Evolutionary conservation across 1,284 basidiomycete genomes (phyloP).

Genomic region (Papiliotrema laurentii): DNA sequence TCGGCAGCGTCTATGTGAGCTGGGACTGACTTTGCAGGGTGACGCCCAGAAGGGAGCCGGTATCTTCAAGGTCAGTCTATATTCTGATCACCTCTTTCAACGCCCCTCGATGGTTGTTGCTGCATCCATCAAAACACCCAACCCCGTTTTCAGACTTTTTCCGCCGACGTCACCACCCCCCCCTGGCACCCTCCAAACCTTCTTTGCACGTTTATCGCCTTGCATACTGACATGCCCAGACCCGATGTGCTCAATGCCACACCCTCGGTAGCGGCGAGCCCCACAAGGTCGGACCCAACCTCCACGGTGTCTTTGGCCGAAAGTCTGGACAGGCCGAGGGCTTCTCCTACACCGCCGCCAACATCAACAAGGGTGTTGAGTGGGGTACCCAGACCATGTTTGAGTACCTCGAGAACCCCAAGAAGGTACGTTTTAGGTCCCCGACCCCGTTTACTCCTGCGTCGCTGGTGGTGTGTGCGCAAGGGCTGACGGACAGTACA

Average conservation of each 20-base stretch:
- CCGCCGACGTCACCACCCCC: not conserved
- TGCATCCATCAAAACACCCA: not conserved
- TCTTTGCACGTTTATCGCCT: too few species aligned
- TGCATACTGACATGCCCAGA: too few species aligned
- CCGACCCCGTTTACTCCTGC: too few species aligned
- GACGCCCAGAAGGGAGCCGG: constrained; percentile 81
- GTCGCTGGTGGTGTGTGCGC: not conserved
- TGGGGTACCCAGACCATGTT: constrained; percentile 55
- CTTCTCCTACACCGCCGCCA: constrained; percentile 92
- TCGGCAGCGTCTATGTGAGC: not conserved
- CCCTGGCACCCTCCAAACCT: too few species aligned
- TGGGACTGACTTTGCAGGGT: constrained; percentile 50
- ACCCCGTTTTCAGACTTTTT: not conserved
- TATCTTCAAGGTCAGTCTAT: constrained; percentile 65
- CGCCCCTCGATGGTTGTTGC: not conserved
- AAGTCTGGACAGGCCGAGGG: constrained; percentile 82
- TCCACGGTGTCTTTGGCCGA: constrained; percentile 83
- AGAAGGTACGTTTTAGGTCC: constrained; percentile 62
- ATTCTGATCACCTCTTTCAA: not conserved
- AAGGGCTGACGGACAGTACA: constrained; percentile 58
- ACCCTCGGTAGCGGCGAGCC: constrained; percentile 74
- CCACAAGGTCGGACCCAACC: constrained; percentile 79
- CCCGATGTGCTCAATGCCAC: constrained; percentile 97
- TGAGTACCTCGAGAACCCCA: constrained; percentile 71
- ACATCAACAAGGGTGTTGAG: constrained; percentile 87